These are phyloP conservation scores for Paraphaeosphaeria minitans DNA, from an alignment of 2,329 filamentous ascomycete genomes.

Conservation along the genomic window DNA sequence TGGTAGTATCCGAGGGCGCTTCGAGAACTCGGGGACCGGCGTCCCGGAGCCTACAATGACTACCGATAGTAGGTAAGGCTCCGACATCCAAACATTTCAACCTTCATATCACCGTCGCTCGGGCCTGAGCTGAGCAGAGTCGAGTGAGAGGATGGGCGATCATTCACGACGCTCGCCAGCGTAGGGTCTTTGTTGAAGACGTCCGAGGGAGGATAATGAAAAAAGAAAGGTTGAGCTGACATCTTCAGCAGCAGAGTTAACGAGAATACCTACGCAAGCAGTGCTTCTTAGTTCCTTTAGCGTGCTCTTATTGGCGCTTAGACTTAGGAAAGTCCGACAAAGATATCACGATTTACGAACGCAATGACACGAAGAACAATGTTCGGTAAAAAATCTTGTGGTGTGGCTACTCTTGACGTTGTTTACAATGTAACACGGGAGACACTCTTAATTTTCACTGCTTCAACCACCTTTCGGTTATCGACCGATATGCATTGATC, in stretches of 20 bases:
- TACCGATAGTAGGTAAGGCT: conserved; percentile 21
- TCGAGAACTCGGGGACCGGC: conserved; percentile 30
- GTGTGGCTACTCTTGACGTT: too few relatives aligned
- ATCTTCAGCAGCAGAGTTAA: not conserved
- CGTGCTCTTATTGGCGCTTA: not conserved
- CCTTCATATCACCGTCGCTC: conserved; percentile 33
- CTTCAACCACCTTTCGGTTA: not conserved
- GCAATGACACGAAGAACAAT: too few relatives aligned
- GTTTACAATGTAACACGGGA: not conserved
- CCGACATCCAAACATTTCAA: conserved; percentile 34
- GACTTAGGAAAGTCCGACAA: not conserved
- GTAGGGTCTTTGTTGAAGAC: not conserved
- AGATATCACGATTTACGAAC: too few relatives aligned
- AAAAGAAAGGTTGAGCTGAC: not conserved
- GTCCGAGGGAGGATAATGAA: not conserved
- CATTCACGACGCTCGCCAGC: not conserved
- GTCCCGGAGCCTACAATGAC: conserved; percentile 28
- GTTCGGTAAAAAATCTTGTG: too few relatives aligned
- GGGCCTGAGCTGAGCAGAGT: not conserved
- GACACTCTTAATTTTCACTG: not conserved
- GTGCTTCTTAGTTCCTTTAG: not conserved
- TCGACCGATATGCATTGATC: not conserved
- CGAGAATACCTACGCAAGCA: not conserved
- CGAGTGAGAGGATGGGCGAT: not conserved
- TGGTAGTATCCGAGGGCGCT: conserved; percentile 24